A percentile compares a stretch with the other conserved stretches of the same genome.
Evolutionary conservation across 305 asterid species (phyloP).

Genomic region (Fraxinus sp.): DNA sequence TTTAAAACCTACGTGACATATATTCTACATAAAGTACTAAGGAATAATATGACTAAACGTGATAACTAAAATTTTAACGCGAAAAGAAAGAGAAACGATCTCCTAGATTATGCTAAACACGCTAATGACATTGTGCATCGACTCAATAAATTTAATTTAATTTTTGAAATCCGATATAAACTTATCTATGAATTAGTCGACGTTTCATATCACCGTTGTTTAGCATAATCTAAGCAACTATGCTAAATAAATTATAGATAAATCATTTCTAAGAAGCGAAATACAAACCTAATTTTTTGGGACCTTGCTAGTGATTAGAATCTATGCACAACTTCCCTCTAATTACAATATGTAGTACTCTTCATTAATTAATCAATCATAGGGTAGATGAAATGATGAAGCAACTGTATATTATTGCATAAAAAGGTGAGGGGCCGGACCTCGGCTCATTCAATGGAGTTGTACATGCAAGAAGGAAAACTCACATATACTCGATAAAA

Average conservation of each 20-base stretch:
- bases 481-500: neutral
- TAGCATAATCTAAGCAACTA: neutral
- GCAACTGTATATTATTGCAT: constrained; percentile 32
- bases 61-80: too few relatives aligned
- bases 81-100: too few relatives aligned
- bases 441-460: neutral
- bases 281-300: constrained; percentile 23
- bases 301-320: constrained; percentile 30
- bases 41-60: too few relatives aligned
- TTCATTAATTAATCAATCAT: constrained; percentile 21
- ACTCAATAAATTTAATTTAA: neutral
- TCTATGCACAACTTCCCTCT: constrained; percentile 29
- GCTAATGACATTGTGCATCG: neutral
- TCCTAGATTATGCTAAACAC: too few relatives aligned
- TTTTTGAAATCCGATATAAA: neutral
- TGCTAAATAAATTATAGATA: neutral
- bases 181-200: too few relatives aligned
- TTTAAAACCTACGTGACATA: too few relatives aligned
- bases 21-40: too few relatives aligned
- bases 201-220: neutral
- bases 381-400: constrained; percentile 39
- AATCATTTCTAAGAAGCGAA: neutral
- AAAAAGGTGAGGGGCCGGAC: constrained; percentile 28
- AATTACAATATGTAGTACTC: constrained; percentile 29
- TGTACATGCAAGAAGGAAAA: neutral